These are phyloP conservation scores for Nephelium lappaceum DNA, from an alignment of 345 rosid genomes.

Conservation along the genomic window DNA sequence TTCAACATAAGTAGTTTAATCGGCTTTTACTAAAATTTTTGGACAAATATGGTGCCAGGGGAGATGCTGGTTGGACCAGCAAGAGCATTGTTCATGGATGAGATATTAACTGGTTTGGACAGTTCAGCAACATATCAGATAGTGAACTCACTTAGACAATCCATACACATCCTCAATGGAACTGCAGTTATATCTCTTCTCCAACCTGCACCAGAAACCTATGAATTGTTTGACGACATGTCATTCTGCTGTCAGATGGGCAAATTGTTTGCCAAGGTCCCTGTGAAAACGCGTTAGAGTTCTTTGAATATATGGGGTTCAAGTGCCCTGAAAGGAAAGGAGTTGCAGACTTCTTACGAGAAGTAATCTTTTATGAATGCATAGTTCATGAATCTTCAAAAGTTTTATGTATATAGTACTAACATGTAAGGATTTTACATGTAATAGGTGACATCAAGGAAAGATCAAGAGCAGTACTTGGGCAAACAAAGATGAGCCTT, in stretches of 20 bases:
- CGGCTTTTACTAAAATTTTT: neutral
- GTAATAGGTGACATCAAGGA: conserved; percentile 61
- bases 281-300: conserved; percentile 58
- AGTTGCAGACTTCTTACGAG: conserved; percentile 86
- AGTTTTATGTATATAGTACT: neutral
- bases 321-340: conserved; percentile 81
- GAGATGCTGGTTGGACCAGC: conserved; percentile 87
- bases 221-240: conserved; percentile 70
- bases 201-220: conserved; percentile 84
- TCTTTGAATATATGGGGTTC: conserved; percentile 68
- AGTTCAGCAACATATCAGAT: conserved; percentile 83
- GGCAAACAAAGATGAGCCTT: conserved; percentile 58
- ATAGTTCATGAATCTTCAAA: neutral
- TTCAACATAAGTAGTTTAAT: too few relatives aligned
- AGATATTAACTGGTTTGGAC: conserved; percentile 83
- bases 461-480: conserved; percentile 90
- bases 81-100: conserved; percentile 83
- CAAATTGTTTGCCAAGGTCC: conserved; percentile 81
- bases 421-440: neutral
- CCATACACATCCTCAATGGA: conserved; percentile 58
- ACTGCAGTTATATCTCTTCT: conserved; percentile 82
- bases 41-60: conserved; percentile 34
- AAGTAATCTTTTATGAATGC: conserved; percentile 39
- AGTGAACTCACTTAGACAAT: conserved; percentile 67
- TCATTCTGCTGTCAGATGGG: conserved; percentile 80